These are phyloP conservation scores for Ganoderma meredithae DNA, from an alignment of 1,284 basidiomycete species.

Conservation along the genomic window DNA sequence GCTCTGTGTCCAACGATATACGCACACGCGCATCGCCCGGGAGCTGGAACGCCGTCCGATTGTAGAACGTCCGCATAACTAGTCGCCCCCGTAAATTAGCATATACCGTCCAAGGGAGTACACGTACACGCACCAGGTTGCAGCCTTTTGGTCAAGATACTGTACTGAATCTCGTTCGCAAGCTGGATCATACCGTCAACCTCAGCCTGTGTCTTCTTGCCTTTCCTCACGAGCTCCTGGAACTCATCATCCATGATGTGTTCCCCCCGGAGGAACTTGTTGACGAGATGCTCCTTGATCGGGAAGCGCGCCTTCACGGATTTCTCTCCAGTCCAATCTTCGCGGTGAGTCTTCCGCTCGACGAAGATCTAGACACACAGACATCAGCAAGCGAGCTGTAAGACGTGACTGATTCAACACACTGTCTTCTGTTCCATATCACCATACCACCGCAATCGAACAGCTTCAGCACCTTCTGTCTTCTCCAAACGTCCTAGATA, in stretches of 20 bases:
- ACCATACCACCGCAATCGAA: slow-evolving; percentile 98
- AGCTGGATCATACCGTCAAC: slow-evolving; percentile 96
- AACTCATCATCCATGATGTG: slow-evolving; percentile 97
- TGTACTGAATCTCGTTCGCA: slow-evolving; percentile 96
- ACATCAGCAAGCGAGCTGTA: not conserved
- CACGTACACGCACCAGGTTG: slow-evolving; percentile 60
- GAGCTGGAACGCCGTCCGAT: slow-evolving; percentile 98
- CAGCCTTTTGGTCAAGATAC: slow-evolving; percentile 85
- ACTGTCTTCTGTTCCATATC: slow-evolving; percentile 85
- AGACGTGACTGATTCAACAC: slow-evolving; percentile 31
- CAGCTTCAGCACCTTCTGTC: slow-evolving; percentile 97
- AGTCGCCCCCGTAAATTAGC: not conserved
- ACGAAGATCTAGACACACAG: slow-evolving; percentile 81
- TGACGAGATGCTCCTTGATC: slow-evolving; percentile 95
- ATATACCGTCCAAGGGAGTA: slow-evolving; percentile 41
- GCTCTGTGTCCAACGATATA: slow-evolving; percentile 97
- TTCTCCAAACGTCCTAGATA: slow-evolving; percentile 98
- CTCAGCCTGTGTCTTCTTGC: slow-evolving; percentile 95
- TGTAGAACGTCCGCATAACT: slow-evolving; percentile 99
- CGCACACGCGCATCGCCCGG: slow-evolving; percentile 98
- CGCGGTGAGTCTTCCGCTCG: slow-evolving; percentile 98
- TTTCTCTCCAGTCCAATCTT: slow-evolving; percentile 99
- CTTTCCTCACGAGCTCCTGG: slow-evolving; percentile 87
- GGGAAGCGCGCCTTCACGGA: slow-evolving; percentile 98
- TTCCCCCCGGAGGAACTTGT: slow-evolving; percentile 89